A percentile compares a stretch with the other conserved stretches of the same genome.
phyloP scores from a whole-genome alignment of 2,329 filamentous ascomycete genomes.

The Pseudogymnoascus verrucosus region DNA sequence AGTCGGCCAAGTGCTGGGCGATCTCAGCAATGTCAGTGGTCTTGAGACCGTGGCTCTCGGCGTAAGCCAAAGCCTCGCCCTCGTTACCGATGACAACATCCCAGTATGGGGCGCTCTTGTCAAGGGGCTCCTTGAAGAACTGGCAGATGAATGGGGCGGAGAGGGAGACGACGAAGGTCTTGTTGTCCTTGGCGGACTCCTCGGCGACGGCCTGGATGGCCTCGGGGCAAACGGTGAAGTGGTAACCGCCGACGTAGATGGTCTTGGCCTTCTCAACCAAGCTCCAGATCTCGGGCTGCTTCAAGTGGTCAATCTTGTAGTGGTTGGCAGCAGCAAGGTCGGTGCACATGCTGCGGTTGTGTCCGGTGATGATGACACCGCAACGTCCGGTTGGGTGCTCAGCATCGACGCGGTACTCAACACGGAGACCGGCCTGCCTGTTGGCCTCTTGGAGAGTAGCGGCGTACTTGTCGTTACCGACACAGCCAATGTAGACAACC shows the following conservation, averaged over 20 bases:
- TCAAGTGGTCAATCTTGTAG: constrained; percentile 91
- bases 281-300: constrained; percentile 84
- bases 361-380: constrained; percentile 92
- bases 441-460: constrained; percentile 81
- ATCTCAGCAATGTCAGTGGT: constrained; percentile 77
- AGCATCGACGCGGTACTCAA: constrained; percentile 90
- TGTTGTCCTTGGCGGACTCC: constrained; percentile 82
- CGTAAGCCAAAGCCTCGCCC: constrained; percentile 83
- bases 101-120: constrained; percentile 81
- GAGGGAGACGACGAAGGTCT: constrained; percentile 84
- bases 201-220: constrained; percentile 85
- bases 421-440: constrained; percentile 77
- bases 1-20: constrained; percentile 73
- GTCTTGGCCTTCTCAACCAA: constrained; percentile 80
- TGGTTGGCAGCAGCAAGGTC: constrained; percentile 94
- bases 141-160: constrained; percentile 93
- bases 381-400: constrained; percentile 82
- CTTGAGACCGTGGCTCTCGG: constrained; percentile 67
- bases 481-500: constrained; percentile 87
- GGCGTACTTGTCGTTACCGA: constrained; percentile 93
- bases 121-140: constrained; percentile 95
- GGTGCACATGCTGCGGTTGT: constrained; percentile 90
- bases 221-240: constrained; percentile 90
- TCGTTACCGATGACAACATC: constrained; percentile 97
- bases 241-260: constrained; percentile 93